These are phyloP conservation scores for Leptodontidium sp. DNA, from an alignment of 2,329 filamentous ascomycete species.

Conservation along the genomic window DNA sequence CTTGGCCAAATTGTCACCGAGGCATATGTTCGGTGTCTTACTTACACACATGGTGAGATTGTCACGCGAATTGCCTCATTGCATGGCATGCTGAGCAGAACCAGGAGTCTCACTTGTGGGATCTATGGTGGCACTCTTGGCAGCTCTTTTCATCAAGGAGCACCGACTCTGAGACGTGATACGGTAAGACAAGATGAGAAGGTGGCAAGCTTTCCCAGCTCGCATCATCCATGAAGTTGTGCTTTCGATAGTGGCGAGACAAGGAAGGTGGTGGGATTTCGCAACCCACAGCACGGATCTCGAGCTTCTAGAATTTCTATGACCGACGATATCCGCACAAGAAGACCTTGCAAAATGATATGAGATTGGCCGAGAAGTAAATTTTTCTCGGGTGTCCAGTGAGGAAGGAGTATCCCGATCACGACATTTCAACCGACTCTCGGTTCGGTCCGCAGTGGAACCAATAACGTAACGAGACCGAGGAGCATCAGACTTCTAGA, in stretches of 20 bases:
- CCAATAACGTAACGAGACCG: slow-evolving; percentile 12
- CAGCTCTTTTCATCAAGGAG: slow-evolving; percentile 27
- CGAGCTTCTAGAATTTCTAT: neutral
- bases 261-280: neutral
- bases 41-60: slow-evolving; percentile 43
- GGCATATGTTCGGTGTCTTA: slow-evolving; percentile 37
- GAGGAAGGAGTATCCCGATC: neutral
- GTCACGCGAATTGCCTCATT: neutral
- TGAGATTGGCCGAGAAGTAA: neutral
- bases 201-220: neutral
- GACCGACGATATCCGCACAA: neutral
- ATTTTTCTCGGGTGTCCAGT: neutral
- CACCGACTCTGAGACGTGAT: slow-evolving; percentile 15
- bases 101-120: slow-evolving; percentile 27
- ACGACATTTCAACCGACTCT: slow-evolving; percentile 6
- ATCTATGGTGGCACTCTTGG: slow-evolving; percentile 23
- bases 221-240: too few relatives aligned
- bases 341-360: neutral
- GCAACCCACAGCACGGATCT: neutral
- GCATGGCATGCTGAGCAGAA: neutral
- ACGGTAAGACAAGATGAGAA: neutral
- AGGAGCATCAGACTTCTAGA: neutral
- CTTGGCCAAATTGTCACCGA: slow-evolving; percentile 33
- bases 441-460: slow-evolving; percentile 8
- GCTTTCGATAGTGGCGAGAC: neutral